Evolutionary conservation across 176 grass and related monocot genomes (phyloP).

Genomic region (Oryza glaberrima): DNA sequence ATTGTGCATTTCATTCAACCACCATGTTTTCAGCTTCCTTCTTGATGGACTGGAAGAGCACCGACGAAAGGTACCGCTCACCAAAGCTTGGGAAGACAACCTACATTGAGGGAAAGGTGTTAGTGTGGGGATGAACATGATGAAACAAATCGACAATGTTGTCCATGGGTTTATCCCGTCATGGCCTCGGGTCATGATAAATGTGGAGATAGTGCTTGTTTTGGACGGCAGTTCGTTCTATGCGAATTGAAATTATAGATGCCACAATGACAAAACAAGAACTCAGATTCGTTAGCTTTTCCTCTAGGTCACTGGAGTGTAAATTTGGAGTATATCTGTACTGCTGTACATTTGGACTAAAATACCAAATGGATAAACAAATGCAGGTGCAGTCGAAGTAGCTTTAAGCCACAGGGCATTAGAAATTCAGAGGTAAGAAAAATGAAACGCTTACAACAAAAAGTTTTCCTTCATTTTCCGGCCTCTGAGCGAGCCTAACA

Average conservation of each 20-base stretch:
- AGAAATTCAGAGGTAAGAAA: background rate
- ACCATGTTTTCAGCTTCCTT: constrained; percentile 71
- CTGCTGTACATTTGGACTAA: background rate
- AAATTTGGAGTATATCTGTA: background rate
- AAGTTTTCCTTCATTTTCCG: constrained; percentile 83
- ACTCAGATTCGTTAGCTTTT: background rate
- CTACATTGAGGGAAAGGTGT: constrained; percentile 31
- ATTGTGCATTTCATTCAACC: constrained; percentile 35
- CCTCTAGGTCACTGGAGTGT: background rate
- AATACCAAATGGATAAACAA: background rate
- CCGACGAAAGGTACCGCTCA: constrained; percentile 66
- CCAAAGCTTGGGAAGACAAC: constrained; percentile 69
- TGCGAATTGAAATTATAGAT: background rate
- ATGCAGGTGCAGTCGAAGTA: background rate
- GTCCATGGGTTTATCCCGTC: too few relatives aligned
- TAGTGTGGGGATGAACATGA: background rate
- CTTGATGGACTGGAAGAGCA: constrained; percentile 67
- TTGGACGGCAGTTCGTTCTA: background rate
- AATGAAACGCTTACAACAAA: constrained; percentile 75
- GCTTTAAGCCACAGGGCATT: background rate
- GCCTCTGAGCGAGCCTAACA: constrained; percentile 70
- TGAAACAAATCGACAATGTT: background rate
- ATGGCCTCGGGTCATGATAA: too few relatives aligned
- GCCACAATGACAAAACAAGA: background rate
- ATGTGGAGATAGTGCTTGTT: background rate